These are phyloP conservation scores for Fusarium incarnatum DNA, from an alignment of 2,329 filamentous ascomycete genomes.

Conservation along the genomic window DNA sequence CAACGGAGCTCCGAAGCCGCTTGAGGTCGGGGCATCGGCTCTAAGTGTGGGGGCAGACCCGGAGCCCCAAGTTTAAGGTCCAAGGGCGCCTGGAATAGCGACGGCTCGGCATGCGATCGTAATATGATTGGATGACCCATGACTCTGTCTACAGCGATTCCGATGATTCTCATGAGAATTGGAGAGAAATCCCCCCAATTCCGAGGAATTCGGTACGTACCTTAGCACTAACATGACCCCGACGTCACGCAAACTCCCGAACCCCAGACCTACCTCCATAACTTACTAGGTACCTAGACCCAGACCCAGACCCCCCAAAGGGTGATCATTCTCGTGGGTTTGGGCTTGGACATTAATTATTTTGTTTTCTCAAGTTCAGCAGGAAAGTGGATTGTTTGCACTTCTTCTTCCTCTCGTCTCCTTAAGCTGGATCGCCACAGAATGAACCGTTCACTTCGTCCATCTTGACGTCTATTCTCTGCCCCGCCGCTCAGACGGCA, in stretches of 20 bases:
- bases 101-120: constrained; percentile 26
- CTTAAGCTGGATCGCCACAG: constrained; percentile 21
- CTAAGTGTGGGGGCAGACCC: constrained; percentile 40
- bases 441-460: constrained; percentile 36
- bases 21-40: constrained; percentile 45
- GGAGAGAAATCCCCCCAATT: constrained; percentile 21
- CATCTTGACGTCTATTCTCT: constrained; percentile 39
- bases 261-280: constrained; percentile 29
- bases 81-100: not conserved
- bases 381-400: not conserved
- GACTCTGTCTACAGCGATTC: constrained; percentile 9
- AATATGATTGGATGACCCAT: constrained; percentile 21
- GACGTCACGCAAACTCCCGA: constrained; percentile 41
- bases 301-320: constrained; percentile 37
- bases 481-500: constrained; percentile 44
- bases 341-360: not conserved
- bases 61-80: constrained; percentile 10
- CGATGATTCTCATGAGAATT: constrained; percentile 23
- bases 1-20: constrained; percentile 45
- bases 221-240: constrained; percentile 25
- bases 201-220: constrained; percentile 26
- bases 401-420: not conserved
- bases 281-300: constrained; percentile 5
- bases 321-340: constrained; percentile 28
- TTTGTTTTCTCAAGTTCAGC: not conserved